Evolutionary conservation across 202 grass and related monocot genomes (phyloP).

Genomic region (Bolboschoenoplectus hybrid): DNA sequence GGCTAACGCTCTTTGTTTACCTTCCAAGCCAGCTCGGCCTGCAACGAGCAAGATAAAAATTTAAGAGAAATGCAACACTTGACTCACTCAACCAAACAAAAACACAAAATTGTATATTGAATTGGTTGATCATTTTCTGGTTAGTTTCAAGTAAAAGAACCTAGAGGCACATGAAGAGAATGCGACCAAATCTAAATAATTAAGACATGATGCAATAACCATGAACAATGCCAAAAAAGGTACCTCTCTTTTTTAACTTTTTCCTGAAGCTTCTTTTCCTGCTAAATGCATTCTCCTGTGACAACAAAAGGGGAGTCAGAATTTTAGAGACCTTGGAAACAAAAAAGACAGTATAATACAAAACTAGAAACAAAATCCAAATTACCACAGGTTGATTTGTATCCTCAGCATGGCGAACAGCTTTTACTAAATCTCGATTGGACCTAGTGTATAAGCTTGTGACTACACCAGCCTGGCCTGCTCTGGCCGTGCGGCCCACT

Average conservation of each 20-base stretch:
- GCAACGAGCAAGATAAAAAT: conserved; percentile 6
- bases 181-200: background rate
- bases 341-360: conserved; percentile 21
- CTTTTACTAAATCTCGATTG: conserved; percentile 73
- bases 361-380: conserved; percentile 18
- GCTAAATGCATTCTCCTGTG: conserved; percentile 89
- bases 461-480: conserved; percentile 77
- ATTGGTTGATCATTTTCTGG: background rate
- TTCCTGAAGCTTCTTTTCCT: conserved; percentile 99
- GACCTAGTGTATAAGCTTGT: conserved; percentile 79
- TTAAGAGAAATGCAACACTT: background rate
- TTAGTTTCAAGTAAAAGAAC: background rate
- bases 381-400: conserved; percentile 75
- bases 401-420: conserved; percentile 77
- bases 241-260: conserved; percentile 86
- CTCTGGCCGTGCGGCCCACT: conserved; percentile 89
- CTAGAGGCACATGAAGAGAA: background rate
- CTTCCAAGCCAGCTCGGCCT: conserved; percentile 35
- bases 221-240: background rate
- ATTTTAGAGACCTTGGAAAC: background rate
- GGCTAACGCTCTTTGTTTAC: conserved; percentile 27
- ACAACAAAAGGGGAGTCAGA: background rate
- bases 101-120: background rate
- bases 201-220: background rate
- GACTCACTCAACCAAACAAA: background rate